phyloP scores from a whole-genome alignment of 306 rosid genomes.

The Cyclanthera cordifolia region DNA sequence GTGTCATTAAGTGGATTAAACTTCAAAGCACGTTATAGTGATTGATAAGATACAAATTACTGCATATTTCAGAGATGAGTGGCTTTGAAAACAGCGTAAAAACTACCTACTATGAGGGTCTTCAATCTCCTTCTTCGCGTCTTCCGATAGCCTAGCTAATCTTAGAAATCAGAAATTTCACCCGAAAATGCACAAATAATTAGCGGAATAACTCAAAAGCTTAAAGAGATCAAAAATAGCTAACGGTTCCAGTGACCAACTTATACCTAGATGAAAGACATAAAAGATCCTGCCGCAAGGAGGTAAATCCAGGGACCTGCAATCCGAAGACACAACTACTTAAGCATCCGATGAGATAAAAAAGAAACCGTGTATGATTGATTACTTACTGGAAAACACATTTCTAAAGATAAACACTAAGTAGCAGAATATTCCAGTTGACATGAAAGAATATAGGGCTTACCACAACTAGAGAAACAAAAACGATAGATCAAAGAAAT shows the following conservation, averaged over 20 bases:
- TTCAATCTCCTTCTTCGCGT: constrained; percentile 64
- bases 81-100: constrained; percentile 13
- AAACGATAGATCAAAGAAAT: neutral
- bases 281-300: constrained; percentile 61
- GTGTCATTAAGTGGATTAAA: neutral
- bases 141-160: constrained; percentile 63
- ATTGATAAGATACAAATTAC: constrained; percentile 3
- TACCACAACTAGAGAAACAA: neutral
- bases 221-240: neutral
- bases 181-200: constrained; percentile 5
- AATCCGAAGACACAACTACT: constrained; percentile 2
- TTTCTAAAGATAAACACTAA: neutral
- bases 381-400: neutral
- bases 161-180: constrained; percentile 23
- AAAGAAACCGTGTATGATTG: neutral
- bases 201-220: neutral
- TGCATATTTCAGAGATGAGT: constrained; percentile 11
- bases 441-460: neutral
- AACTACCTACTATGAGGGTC: constrained; percentile 75
- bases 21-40: neutral
- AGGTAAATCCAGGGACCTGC: constrained; percentile 55
- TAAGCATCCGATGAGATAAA: neutral
- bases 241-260: neutral
- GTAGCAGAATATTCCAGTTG: neutral
- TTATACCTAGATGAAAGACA: constrained; percentile 62